Conservation (phyloP, 345 rosid genomes). For the Linum tenue region DNA sequence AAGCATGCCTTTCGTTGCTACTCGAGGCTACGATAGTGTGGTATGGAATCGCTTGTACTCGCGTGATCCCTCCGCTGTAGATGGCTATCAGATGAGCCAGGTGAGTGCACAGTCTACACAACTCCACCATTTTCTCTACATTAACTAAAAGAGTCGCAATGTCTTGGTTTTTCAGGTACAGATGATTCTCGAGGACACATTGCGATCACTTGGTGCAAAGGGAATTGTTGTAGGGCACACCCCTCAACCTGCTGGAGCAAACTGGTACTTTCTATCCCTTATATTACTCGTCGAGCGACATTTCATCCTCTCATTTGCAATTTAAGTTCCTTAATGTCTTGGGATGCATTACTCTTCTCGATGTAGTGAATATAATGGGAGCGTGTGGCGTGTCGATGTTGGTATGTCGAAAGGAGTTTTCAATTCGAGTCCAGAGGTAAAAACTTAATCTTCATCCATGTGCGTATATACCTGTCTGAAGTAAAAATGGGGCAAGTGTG, state of each 20-base stretch:
- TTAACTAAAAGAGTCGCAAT: not conserved
- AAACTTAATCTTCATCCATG: not conserved
- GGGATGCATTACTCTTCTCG: not conserved
- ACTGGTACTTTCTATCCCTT: conserved; percentile 42
- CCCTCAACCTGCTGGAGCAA: conserved; percentile 70
- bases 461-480: too few relatives aligned
- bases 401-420: conserved; percentile 98
- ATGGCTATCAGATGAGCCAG: conserved; percentile 55
- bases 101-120: conserved; percentile 28
- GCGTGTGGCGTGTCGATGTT: conserved; percentile 86
- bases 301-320: not conserved
- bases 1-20: conserved; percentile 65
- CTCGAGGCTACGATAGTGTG: conserved; percentile 72
- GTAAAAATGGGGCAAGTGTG: not conserved
- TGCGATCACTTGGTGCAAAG: conserved; percentile 61
- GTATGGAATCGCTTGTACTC: conserved; percentile 92
- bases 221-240: conserved; percentile 98
- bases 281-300: not conserved
- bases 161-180: conserved; percentile 36
- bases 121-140: not conserved
- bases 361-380: conserved; percentile 66
- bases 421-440: conserved; percentile 87
- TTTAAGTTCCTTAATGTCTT: not conserved
- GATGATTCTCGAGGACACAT: conserved; percentile 52
- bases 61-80: conserved; percentile 48